Evolutionary conservation across 2,329 filamentous ascomycete genomes (phyloP), one percentile per base, ranked within the genome.

Genomic region (Dactylonectria estremocensis): DNA sequence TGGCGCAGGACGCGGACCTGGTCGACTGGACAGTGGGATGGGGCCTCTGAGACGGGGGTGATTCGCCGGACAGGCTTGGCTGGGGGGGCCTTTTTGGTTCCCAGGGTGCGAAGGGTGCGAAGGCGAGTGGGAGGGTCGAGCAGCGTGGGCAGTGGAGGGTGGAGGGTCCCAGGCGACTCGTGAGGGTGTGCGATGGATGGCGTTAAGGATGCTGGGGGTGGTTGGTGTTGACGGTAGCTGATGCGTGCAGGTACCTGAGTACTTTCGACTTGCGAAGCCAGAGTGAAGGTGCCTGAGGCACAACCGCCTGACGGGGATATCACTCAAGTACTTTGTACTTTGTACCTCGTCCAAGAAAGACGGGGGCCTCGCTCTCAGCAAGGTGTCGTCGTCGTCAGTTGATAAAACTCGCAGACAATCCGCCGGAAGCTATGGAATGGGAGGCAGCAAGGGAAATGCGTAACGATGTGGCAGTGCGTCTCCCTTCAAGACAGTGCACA

Each of bases 21-120:
- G 69, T 75, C 69, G 69, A 71, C 66, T 71, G 68, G 67, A 64
- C 49, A 63, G 66, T 62, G 53, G 59, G 67, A 73, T 43, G 67
- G 70, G 61, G 69, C 60, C 67, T 59, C 50, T n/a, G 49, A 45
- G 61, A 46, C 56, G 61, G 33, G 52, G 55, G 35, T 72, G 66
- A 65, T 65, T 69, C 60, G 70, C 55, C 50, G 33, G 48, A 24
- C 52, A 22, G 40, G 49, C 50, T 64, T 69, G 55, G 56, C 28
- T 66, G 35, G 22, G 31, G 45, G 45, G 45, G 57, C 14, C 33
- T 37, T 46, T 50, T 48, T 31, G 31, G 48, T 16, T 28, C 22
- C 20, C n/a, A 48, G 50, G 60, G 46, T 43, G 53, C 28, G 54
- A 28, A 28, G 24, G 59, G 55, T 64, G 61, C 28, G 46, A 28